Evolutionary conservation across 2,329 filamentous ascomycete species (phyloP).

Genomic region (Ilyonectria sp.): DNA sequence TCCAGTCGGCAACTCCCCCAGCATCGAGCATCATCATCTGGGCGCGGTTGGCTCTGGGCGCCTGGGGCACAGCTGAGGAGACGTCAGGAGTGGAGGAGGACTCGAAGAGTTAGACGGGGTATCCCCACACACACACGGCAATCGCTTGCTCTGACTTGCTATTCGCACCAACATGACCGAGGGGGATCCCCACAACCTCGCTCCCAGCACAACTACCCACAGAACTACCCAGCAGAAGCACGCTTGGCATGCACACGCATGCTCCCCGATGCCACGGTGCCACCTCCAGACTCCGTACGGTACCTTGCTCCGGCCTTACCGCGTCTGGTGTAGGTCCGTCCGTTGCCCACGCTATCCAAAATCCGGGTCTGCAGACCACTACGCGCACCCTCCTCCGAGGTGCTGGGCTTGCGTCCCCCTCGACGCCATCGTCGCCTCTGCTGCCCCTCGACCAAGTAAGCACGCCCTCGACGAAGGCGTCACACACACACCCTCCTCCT

Average conservation of each 20-base stretch:
- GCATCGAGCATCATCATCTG: constrained; percentile 13
- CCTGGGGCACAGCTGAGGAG: constrained; percentile 18
- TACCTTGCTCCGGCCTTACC: constrained; percentile 33
- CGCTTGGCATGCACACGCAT: constrained; percentile 1
- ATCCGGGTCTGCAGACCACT: constrained; percentile 39
- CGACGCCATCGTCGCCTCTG: constrained; percentile 41
- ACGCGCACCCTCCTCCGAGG: constrained; percentile 39
- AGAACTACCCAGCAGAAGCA: not conserved
- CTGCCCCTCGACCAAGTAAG: constrained; percentile 34
- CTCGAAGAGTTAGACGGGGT: not conserved
- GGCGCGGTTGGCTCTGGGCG: constrained; percentile 6
- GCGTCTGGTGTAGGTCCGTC: constrained; percentile 35
- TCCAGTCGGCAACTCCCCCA: constrained; percentile 8
- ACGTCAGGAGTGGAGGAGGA: constrained; percentile 1
- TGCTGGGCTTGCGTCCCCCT: constrained; percentile 18
- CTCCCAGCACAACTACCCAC: not conserved
- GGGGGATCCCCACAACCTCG: constrained; percentile 32
- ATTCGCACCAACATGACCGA: constrained; percentile 33
- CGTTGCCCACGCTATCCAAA: constrained; percentile 37
- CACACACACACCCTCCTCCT: constrained; percentile 34
- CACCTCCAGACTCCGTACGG: constrained; percentile 42
- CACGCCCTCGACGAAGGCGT: constrained; percentile 31
- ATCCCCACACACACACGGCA: constrained; percentile 3
- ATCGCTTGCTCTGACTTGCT: constrained; percentile 12
- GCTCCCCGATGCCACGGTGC: constrained; percentile 40